Conservation (phyloP, 441 rosid species). For the Biscutella laevigata region DNA sequence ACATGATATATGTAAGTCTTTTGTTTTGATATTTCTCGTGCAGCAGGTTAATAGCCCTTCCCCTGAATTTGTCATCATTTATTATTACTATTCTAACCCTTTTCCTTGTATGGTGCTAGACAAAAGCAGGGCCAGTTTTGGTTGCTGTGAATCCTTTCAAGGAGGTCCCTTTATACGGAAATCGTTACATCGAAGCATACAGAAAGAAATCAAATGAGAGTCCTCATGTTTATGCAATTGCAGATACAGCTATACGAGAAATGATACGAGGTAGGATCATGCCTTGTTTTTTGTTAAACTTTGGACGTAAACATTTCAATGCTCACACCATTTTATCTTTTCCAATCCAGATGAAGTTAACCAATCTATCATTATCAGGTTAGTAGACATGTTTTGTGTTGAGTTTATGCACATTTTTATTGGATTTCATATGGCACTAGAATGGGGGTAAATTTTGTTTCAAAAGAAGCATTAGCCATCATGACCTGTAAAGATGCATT, state of each 20-base stretch:
- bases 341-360: conserved; percentile 87
- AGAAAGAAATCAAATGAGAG: conserved; percentile 64
- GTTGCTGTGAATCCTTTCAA: conserved; percentile 96
- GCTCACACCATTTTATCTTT: conserved; percentile 27
- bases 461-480: too few species aligned
- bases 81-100: conserved; percentile 1
- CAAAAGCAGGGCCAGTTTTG: conserved; percentile 98
- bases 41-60: neutral
- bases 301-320: neutral
- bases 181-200: conserved; percentile 71
- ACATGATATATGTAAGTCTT: conserved; percentile 84
- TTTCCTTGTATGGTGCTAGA: conserved; percentile 36
- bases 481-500: conserved; percentile 2
- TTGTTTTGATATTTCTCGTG: conserved; percentile 12
- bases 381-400: conserved; percentile 23
- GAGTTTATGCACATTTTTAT: neutral
- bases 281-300: neutral
- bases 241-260: conserved; percentile 93
- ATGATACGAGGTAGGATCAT: conserved; percentile 75
- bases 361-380: conserved; percentile 99
- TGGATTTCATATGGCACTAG: neutral
- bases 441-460: too few species aligned
- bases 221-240: conserved; percentile 95
- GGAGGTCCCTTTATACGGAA: conserved; percentile 77
- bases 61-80: conserved; percentile 5